Evolutionary conservation across 2,329 filamentous ascomycete species (phyloP), one percentile per base, ranked within the genome.

Genomic region (Fusarium tanahbumbuense): DNA sequence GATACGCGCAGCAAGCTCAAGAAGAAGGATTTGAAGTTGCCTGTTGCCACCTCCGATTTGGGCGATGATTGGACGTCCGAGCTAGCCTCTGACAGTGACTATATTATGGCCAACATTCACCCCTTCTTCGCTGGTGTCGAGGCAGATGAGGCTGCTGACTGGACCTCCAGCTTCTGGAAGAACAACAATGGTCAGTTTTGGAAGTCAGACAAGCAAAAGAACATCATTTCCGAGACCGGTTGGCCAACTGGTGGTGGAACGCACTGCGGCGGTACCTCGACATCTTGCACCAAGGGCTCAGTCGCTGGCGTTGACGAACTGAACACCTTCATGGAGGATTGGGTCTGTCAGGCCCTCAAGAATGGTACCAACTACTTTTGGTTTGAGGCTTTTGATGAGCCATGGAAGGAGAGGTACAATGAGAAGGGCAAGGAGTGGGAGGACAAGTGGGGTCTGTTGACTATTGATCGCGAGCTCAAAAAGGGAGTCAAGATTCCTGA

Each of bases 371-470:
- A 97, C 72, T 98, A 97, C 79, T 98, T 98, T 78, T 98, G 95
- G 95, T 98, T 98, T 78, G 93, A 94, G 77, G 93, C 94, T 12
- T 98, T 98, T 78, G 95, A 98, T 78, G 95, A 98, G 84, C 94
- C 94, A 4, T 98, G 95, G 95, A 98, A 98, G 83, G 84, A 91
- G 58, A 76, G 80, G 20, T 97, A 90, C 82, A 91, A 98, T 78
- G 84, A 83, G 8, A 80, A 81, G 60, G 83, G 85, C 42, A 85
- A 95, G 82, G 86, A 92, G 55, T 98, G 94, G 94, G 95, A 98
- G 83, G 93, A 97, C 78, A 92, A 97, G 78, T 98, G 95, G 95
- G 95, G 96, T 12, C 82, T 98, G 16, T 90, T 98, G 89, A 93
- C 97, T 74, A 87, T 93, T 6, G 86, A 93, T 75, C 89, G 95